Conservation (phyloP, 768 basidiomycete genomes). For the Panus rudis region DNA sequence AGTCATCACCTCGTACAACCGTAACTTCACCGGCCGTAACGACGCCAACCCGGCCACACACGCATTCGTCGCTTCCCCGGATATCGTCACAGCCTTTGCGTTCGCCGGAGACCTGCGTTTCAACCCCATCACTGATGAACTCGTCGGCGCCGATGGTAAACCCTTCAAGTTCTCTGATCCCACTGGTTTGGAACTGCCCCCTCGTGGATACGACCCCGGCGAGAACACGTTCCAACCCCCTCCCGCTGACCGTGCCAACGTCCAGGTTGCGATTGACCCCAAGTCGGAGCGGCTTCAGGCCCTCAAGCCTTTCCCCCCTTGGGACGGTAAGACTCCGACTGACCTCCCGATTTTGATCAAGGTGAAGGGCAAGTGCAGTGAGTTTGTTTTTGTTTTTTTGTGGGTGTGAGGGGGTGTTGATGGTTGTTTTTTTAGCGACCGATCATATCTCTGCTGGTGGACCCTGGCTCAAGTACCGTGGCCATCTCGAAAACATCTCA, state of each 20-base stretch:
- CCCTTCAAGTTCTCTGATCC: conserved; percentile 96
- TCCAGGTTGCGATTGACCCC: conserved; percentile 82
- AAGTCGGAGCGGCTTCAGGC: conserved; percentile 88
- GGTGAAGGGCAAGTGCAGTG: conserved; percentile 98
- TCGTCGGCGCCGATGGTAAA: conserved; percentile 89
- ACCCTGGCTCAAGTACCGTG: conserved; percentile 99
- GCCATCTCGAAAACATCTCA: conserved; percentile 97
- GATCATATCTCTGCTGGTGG: conserved; percentile 97
- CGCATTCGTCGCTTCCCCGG: conserved; percentile 90
- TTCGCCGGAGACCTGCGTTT: conserved; percentile 93
- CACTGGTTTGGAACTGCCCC: conserved; percentile 86
- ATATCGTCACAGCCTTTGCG: conserved; percentile 93
- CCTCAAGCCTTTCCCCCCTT: conserved; percentile 80
- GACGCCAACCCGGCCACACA: conserved; percentile 99
- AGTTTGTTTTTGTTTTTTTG: conserved; percentile 26
- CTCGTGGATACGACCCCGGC: conserved; percentile 93
- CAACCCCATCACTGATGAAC: conserved; percentile 91
- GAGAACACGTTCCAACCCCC: conserved; percentile 97
- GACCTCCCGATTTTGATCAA: conserved; percentile 95
- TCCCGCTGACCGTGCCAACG: conserved; percentile 74
- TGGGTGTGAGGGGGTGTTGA: background rate
- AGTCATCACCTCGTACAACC: conserved; percentile 99
- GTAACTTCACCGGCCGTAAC: conserved; percentile 99
- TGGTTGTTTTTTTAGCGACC: conserved; percentile 43
- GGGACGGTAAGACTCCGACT: conserved; percentile 88